Conservation (phyloP, 805 yeast genomes). For the Danielia reshetovae region DNA sequence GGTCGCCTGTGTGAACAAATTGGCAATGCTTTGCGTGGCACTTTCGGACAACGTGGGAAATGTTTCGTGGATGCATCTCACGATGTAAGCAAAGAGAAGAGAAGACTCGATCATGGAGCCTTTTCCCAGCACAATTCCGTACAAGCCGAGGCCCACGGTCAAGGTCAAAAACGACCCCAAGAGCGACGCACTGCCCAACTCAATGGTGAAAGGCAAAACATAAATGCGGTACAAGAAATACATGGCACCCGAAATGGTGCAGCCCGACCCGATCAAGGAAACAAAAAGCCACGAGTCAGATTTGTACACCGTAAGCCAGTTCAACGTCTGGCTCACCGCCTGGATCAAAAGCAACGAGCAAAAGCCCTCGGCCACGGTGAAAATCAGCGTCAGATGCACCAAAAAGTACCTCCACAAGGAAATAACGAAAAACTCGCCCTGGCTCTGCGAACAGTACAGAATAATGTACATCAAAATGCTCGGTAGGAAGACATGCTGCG, state of each 20-base stretch:
- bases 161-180: slow-evolving; percentile 82
- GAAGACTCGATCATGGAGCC: slow-evolving; percentile 93
- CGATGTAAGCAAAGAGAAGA: slow-evolving; percentile 82
- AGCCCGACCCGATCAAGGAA: slow-evolving; percentile 67
- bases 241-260: slow-evolving; percentile 68
- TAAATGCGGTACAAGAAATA: slow-evolving; percentile 83
- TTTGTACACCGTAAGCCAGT: slow-evolving; percentile 57
- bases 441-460: slow-evolving; percentile 9
- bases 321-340: slow-evolving; percentile 79
- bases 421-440: slow-evolving; percentile 27
- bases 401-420: slow-evolving; percentile 69
- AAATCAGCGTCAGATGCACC: slow-evolving; percentile 80
- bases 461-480: slow-evolving; percentile 64
- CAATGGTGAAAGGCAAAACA: slow-evolving; percentile 67
- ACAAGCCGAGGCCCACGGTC: slow-evolving; percentile 68
- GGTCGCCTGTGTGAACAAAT: slow-evolving; percentile 32
- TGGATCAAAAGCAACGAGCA: slow-evolving; percentile 91
- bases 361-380: slow-evolving; percentile 88
- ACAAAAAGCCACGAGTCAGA: slow-evolving; percentile 80
- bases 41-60: slow-evolving; percentile 78
- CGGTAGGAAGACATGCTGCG: slow-evolving; percentile 82
- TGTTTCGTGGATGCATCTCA: slow-evolving; percentile 87
- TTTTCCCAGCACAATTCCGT: slow-evolving; percentile 75
- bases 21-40: slow-evolving; percentile 31
- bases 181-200: slow-evolving; percentile 71